Conservation (phyloP, 2,329 filamentous ascomycete species). For the Penicillium occitanis region DNA sequence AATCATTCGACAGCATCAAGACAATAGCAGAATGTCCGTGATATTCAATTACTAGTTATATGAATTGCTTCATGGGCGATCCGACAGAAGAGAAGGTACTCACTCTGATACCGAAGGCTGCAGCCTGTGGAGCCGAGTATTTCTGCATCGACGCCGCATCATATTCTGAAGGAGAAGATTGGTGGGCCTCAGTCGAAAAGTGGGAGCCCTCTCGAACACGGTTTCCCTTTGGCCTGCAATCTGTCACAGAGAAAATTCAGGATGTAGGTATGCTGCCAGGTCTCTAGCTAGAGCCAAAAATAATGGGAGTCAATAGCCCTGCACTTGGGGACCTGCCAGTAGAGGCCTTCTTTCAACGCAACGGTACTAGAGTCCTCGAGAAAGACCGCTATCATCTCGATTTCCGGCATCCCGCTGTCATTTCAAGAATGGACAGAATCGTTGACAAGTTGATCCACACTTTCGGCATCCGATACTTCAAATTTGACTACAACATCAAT, state of each 20-base stretch:
- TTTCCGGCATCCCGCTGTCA: slow-evolving; percentile 1
- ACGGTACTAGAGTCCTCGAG: neutral
- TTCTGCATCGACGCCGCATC: slow-evolving; percentile 42
- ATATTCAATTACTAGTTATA: slow-evolving; percentile 42
- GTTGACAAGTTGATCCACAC: slow-evolving; percentile 22
- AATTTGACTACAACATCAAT: slow-evolving; percentile 43
- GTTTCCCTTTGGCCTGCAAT: slow-evolving; percentile 35
- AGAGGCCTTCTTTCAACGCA: neutral
- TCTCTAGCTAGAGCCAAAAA: slow-evolving; percentile 40
- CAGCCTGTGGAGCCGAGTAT: slow-evolving; percentile 33
- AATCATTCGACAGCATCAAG: slow-evolving; percentile 32
- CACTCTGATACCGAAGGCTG: slow-evolving; percentile 32
- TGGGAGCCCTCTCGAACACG: slow-evolving; percentile 36
- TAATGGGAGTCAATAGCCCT: slow-evolving; percentile 32
- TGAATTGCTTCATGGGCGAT: slow-evolving; percentile 44
- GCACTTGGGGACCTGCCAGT: neutral
- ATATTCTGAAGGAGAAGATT: slow-evolving; percentile 39
- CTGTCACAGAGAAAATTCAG: slow-evolving; percentile 24
- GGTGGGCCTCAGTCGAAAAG: slow-evolving; percentile 41
- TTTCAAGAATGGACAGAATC: neutral
- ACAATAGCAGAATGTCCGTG: slow-evolving; percentile 33
- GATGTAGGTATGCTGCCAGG: slow-evolving; percentile 31
- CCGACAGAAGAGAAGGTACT: slow-evolving; percentile 37
- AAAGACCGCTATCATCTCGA: neutral
- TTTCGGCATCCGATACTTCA: slow-evolving; percentile 37